phyloP scores from a whole-genome alignment of 2,329 filamentous ascomycete genomes.

The Penicillium sp. region DNA sequence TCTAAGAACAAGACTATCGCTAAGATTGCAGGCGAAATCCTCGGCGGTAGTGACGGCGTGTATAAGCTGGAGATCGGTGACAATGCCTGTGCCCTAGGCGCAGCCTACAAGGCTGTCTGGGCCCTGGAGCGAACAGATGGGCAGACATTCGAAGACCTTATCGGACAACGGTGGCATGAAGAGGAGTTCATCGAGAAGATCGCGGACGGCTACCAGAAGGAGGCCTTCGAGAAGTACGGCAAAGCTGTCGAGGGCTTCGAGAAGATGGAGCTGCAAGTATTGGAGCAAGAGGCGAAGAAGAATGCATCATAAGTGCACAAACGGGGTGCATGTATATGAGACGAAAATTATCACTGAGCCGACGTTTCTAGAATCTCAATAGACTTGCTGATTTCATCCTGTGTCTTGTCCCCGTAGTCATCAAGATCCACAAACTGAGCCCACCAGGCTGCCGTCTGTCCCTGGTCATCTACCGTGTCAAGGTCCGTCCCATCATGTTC shows the following conservation, averaged over 20 bases:
- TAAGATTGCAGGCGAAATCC: conserved; percentile 80
- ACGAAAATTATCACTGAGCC: background rate
- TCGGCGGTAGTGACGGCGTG: conserved; percentile 87
- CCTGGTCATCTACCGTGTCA: background rate
- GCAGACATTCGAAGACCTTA: conserved; percentile 86
- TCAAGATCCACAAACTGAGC: background rate
- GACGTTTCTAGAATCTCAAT: background rate
- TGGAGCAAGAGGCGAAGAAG: conserved; percentile 48
- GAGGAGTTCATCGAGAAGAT: conserved; percentile 81
- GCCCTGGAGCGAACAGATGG: conserved; percentile 70
- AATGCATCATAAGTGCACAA: background rate
- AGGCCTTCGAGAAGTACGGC: conserved; percentile 78
- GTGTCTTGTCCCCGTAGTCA: background rate
- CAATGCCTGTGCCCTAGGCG: conserved; percentile 91
- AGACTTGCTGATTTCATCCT: background rate
- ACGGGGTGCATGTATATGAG: background rate
- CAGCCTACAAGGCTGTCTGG: conserved; percentile 97
- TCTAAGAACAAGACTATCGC: conserved; percentile 89
- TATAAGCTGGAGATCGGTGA: conserved; percentile 93
- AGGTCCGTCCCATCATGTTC: background rate
- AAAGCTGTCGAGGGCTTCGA: conserved; percentile 76
- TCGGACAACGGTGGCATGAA: conserved; percentile 84
- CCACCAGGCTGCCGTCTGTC: background rate
- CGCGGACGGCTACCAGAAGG: conserved; percentile 77
- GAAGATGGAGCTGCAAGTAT: conserved; percentile 71